phyloP scores from a whole-genome alignment of 331 rosid species.

The Erythrophleum ivorense region DNA sequence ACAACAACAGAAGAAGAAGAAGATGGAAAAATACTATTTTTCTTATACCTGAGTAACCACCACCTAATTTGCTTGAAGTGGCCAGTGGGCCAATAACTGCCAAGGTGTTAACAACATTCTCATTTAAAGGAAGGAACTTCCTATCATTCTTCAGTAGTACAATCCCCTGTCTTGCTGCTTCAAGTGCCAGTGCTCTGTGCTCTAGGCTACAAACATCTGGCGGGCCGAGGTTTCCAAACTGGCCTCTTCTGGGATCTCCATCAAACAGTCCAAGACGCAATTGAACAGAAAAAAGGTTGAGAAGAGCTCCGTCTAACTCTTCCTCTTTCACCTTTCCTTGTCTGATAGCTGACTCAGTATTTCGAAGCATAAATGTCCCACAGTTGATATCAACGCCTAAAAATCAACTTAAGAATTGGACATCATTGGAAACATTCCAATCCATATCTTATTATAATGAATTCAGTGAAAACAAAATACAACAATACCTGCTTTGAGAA shows the following conservation, averaged over 20 bases:
- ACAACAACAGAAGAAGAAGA: conserved; percentile 18
- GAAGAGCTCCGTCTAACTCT: conserved; percentile 77
- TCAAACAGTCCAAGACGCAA: conserved; percentile 81
- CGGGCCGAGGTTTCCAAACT: conserved; percentile 76
- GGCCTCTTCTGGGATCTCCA: conserved; percentile 73
- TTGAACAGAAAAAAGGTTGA: conserved; percentile 84
- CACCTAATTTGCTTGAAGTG: conserved; percentile 61
- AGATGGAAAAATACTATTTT: not conserved
- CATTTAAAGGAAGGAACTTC: conserved; percentile 75
- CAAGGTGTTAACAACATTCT: conserved; percentile 46
- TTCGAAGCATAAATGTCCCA: conserved; percentile 71
- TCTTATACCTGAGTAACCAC: conserved; percentile 75
- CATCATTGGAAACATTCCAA: not conserved
- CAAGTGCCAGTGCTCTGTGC: conserved; percentile 78
- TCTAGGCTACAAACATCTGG: conserved; percentile 70
- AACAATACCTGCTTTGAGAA: conserved; percentile 78
- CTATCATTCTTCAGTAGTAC: conserved; percentile 84
- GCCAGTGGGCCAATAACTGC: conserved; percentile 87
- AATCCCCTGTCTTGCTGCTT: conserved; percentile 89
- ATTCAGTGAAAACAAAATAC: conserved; percentile 26
- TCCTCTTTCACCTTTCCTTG: conserved; percentile 81
- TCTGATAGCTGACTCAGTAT: conserved; percentile 60
- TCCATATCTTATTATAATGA: not conserved
- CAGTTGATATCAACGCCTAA: conserved; percentile 86
- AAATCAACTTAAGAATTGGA: conserved; percentile 6